These are phyloP conservation scores for Parathielavia hyrcaniae DNA, from an alignment of 495 filamentous ascomycete genomes.

Conservation along the genomic window DNA sequence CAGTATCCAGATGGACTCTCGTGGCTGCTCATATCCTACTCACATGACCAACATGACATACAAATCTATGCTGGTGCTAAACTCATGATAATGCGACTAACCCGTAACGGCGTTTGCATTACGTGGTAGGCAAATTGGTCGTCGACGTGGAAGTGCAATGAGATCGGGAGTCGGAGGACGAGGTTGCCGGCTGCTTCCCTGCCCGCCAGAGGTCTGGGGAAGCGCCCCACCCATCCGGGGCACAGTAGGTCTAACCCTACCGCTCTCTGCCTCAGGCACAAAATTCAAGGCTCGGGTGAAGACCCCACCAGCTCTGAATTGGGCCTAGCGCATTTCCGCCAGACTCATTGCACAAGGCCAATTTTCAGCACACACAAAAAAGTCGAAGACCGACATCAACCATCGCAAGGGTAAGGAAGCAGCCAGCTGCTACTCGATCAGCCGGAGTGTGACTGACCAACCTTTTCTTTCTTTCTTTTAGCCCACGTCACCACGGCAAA, in stretches of 20 bases:
- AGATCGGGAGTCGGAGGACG: not conserved
- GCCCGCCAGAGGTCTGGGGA: slow-evolving; percentile 7
- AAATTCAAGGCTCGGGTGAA: slow-evolving; percentile 33
- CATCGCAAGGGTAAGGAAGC: slow-evolving; percentile 36
- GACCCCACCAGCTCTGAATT: slow-evolving; percentile 29
- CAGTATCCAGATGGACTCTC: no score
- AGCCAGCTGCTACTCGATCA: slow-evolving; percentile 34
- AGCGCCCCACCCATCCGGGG: slow-evolving; percentile 18
- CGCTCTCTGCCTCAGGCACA: slow-evolving; percentile 36
- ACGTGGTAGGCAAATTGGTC: no score
- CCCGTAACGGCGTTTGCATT: no score
- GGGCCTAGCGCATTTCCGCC: slow-evolving; percentile 32
- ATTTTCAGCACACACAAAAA: slow-evolving; percentile 39
- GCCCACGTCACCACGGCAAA: slow-evolving; percentile 50
- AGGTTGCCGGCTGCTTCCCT: not conserved
- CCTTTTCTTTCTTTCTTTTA: slow-evolving; percentile 32
- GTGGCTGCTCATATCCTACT: not conserved
- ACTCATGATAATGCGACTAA: no score
- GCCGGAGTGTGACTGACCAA: slow-evolving; percentile 36
- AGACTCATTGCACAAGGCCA: slow-evolving; percentile 31
- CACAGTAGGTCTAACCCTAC: slow-evolving; percentile 45
- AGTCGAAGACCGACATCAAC: slow-evolving; percentile 35
- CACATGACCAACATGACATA: not conserved
- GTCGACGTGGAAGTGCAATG: not conserved
- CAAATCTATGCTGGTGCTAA: no score